Evolutionary conservation across 2,329 filamentous ascomycete species (phyloP).

Genomic region (Penicillium hesseltinei): DNA sequence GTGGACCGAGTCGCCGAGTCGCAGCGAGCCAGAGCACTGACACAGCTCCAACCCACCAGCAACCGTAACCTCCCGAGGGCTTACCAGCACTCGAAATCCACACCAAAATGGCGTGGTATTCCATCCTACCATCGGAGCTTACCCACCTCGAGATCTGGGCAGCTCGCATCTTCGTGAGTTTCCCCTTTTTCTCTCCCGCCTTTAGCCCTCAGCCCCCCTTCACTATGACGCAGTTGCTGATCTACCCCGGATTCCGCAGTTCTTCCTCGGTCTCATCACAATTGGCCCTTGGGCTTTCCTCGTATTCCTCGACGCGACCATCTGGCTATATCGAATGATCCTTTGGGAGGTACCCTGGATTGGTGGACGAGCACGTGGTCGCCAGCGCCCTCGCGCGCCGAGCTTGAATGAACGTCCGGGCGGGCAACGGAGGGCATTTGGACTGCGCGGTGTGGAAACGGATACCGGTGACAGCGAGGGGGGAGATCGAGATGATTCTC

Average conservation of each 20-base stretch:
- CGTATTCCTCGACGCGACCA: constrained; percentile 61
- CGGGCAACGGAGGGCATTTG: constrained; percentile 40
- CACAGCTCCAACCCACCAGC: constrained; percentile 7
- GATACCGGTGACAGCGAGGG: constrained; percentile 14
- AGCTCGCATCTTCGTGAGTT: constrained; percentile 60
- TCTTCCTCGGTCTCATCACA: constrained; percentile 59
- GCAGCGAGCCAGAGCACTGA: background rate
- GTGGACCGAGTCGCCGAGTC: background rate
- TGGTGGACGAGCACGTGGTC: constrained; percentile 61
- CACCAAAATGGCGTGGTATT: constrained; percentile 61
- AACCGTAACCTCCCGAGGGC: constrained; percentile 7
- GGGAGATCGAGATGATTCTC: background rate
- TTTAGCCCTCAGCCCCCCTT: background rate
- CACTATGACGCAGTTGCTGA: constrained; percentile 3
- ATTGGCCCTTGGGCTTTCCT: constrained; percentile 63
- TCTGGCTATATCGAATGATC: constrained; percentile 60
- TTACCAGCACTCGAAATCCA: background rate
- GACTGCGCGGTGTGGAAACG: constrained; percentile 24
- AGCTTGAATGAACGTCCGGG: constrained; percentile 58
- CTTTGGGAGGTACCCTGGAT: constrained; percentile 60
- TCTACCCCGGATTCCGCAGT: constrained; percentile 39
- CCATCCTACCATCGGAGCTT: constrained; percentile 60
- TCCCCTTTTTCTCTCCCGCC: background rate
- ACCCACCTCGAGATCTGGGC: constrained; percentile 61
- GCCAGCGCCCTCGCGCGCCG: constrained; percentile 59